These are phyloP conservation scores for Talaromyces thailandensis DNA, from an alignment of 495 filamentous ascomycete genomes.

Conservation along the genomic window DNA sequence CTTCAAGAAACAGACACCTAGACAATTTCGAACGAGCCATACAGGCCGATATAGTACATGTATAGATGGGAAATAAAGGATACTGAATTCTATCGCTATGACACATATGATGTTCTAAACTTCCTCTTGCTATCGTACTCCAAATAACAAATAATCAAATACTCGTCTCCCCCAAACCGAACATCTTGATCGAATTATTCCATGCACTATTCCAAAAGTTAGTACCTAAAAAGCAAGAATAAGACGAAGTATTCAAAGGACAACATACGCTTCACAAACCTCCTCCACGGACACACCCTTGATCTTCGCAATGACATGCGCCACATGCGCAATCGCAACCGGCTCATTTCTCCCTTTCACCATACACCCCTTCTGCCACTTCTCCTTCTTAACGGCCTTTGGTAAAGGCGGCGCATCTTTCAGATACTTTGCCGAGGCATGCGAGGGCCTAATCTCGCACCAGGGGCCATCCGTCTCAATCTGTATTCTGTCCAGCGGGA, in stretches of 20 bases:
- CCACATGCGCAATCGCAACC: slow-evolving; percentile 74
- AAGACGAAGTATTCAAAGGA: background rate
- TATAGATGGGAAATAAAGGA: too few species aligned
- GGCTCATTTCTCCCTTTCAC: slow-evolving; percentile 92
- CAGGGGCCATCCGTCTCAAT: slow-evolving; percentile 94
- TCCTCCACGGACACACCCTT: slow-evolving; percentile 73
- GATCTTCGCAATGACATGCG: slow-evolving; percentile 71
- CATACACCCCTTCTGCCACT: slow-evolving; percentile 72
- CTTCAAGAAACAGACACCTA: too few species aligned
- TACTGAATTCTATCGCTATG: background rate
- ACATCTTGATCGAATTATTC: slow-evolving; percentile 74
- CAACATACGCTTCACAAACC: slow-evolving; percentile 68
- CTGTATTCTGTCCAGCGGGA: slow-evolving; percentile 68
- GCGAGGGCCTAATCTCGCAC: slow-evolving; percentile 51
- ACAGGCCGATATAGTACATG: too few species aligned
- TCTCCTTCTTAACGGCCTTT: slow-evolving; percentile 84
- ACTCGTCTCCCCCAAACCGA: slow-evolving; percentile 53
- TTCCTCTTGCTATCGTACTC: background rate
- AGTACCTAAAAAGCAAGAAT: slow-evolving; percentile 8
- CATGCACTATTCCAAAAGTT: slow-evolving; percentile 45
- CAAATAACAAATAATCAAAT: background rate
- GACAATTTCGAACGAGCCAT: too few species aligned
- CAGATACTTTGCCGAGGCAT: slow-evolving; percentile 42
- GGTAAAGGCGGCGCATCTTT: slow-evolving; percentile 33
- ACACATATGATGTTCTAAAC: background rate